Evolutionary conservation across 768 basidiomycete genomes (phyloP), one percentile per base, ranked within the genome.

Genomic region (Saitozyma sp.): DNA sequence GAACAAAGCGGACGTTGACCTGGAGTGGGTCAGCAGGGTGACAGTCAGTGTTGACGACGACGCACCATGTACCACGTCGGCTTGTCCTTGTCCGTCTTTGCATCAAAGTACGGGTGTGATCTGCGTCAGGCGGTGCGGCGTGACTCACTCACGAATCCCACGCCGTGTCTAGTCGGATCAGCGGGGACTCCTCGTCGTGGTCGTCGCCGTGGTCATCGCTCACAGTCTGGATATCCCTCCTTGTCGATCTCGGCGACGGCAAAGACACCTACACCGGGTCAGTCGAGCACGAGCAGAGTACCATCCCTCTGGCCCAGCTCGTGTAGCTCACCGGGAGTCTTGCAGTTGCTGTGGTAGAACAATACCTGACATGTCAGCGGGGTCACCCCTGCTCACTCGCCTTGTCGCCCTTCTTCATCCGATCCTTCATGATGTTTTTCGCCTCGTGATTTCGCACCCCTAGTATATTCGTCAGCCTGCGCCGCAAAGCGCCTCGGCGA

Each of bases 171-270:
- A 62, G 52, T 58, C 40, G 42, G 13, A 9, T 53, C 54, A 45
- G 14, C 37, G 45, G 54, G 49, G 56, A 53, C 37, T 55, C 11
- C 10, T 10, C 29, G 16, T 9, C 19, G n/a, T 4, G 56, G 48
- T 9, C 11, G 17, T 10, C 29, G 16, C 19, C 19, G n/a, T 4
- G 56, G 48, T 9, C 38, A 17, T 17, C 10, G 79, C 90, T 81
- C 79, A 92, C 91, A 84, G 75, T 97, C 93, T 17, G 92, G 90
- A 79, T 95, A 94, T 7, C 91, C 90, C 75, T 89, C 89, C 77
- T 86, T 90, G 39, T 84, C 83, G 8, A 95, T 87, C 86, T 91
- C 68, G 4, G 78, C 78, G 9, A 72, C 41, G 9, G 74, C 78
- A 54, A 68, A 76, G 1, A 78, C 73, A 0, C 76, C 76, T 61